These are phyloP conservation scores for Candida tropicalis DNA, from an alignment of 1,139 yeast genomes.

Conservation along the genomic window DNA sequence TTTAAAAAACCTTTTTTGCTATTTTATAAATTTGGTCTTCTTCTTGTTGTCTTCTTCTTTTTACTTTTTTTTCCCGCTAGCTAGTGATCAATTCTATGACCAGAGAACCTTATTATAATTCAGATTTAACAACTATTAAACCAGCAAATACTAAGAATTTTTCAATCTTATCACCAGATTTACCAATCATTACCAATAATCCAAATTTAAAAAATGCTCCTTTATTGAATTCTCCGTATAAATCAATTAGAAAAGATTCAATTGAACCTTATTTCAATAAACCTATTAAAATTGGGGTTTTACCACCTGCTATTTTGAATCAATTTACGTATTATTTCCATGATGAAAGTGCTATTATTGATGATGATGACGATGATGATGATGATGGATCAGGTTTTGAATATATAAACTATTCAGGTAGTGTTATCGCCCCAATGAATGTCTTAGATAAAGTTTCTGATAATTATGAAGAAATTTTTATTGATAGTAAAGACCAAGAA, in stretches of 20 bases:
- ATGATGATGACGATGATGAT: slow-evolving; percentile 20
- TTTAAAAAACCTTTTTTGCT: too few species aligned
- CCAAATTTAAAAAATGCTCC: slow-evolving; percentile 10
- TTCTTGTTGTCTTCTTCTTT: neutral
- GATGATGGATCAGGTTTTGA: neutral
- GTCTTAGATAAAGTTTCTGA: slow-evolving; percentile 12
- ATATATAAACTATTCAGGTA: neutral
- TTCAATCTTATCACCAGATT: slow-evolving; percentile 11
- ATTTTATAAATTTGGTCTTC: neutral
- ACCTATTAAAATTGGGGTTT: slow-evolving; percentile 8
- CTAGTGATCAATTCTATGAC: slow-evolving; percentile 11
- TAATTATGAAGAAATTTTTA: slow-evolving; percentile 11
- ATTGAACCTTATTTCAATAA: slow-evolving; percentile 16
- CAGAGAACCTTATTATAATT: slow-evolving; percentile 16
- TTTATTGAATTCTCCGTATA: neutral
- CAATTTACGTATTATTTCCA: slow-evolving; percentile 10
- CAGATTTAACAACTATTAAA: slow-evolving; percentile 11
- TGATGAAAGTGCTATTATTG: slow-evolving; percentile 16
- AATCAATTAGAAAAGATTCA: slow-evolving; percentile 7
- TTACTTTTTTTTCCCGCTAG: neutral
- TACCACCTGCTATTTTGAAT: slow-evolving; percentile 13
- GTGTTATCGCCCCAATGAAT: slow-evolving; percentile 9
- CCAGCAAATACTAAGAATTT: slow-evolving; percentile 11
- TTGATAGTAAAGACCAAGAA: too few species aligned
- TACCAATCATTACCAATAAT: slow-evolving; percentile 10